Evolutionary conservation across 176 grass and related monocot species (phyloP).

Genomic region (Miscanthus lutarioriparius): DNA sequence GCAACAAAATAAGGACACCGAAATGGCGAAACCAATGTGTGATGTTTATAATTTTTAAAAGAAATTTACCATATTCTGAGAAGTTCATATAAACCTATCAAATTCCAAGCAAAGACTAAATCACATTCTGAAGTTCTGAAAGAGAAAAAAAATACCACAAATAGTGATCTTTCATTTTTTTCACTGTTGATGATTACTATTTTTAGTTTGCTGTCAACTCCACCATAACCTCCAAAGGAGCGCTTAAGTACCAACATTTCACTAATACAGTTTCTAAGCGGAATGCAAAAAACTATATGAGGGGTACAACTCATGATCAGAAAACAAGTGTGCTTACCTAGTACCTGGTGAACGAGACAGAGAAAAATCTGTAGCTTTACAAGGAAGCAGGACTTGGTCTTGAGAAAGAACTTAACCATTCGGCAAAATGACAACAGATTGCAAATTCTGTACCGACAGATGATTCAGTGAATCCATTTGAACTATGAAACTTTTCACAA

Average conservation of each 20-base stretch:
- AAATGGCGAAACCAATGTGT: neutral
- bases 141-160: neutral
- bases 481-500: conserved; percentile 26
- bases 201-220: neutral
- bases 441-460: conserved; percentile 23
- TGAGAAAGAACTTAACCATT: conserved; percentile 31
- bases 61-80: neutral
- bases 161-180: neutral
- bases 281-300: neutral
- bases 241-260: neutral
- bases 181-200: neutral
- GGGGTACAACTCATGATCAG: neutral
- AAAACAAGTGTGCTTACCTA: conserved; percentile 23
- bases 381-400: neutral
- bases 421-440: conserved; percentile 26
- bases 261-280: neutral
- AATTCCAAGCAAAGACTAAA: neutral
- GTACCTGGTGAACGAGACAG: conserved; percentile 1
- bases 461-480: conserved; percentile 24
- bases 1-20: neutral
- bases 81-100: neutral
- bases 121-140: neutral
- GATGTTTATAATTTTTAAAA: neutral
- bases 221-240: neutral
- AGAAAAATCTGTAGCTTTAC: neutral